Evolutionary conservation across 805 yeast genomes (phyloP).

Genomic region (Nakazawaea anatomiae): DNA sequence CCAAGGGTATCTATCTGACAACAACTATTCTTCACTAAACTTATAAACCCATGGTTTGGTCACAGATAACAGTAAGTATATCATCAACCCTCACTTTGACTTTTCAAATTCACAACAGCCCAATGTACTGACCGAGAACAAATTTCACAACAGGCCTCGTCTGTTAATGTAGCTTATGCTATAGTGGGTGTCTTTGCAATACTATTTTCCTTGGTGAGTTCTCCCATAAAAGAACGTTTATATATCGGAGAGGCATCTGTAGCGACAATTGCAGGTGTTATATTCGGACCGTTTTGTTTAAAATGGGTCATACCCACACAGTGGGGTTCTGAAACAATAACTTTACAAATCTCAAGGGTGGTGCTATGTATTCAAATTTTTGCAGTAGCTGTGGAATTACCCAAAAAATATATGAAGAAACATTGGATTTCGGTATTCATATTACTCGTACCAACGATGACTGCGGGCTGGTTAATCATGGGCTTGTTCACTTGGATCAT

Average conservation of each 20-base stretch:
- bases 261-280: conserved; percentile 56
- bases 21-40: background rate
- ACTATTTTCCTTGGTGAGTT: conserved; percentile 50
- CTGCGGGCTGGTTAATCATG: conserved; percentile 61
- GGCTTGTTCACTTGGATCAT: conserved; percentile 58
- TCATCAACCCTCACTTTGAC: no score
- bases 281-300: conserved; percentile 54
- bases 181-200: conserved; percentile 57
- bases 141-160: conserved; percentile 16
- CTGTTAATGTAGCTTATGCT: conserved; percentile 40
- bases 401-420: conserved; percentile 55
- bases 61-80: conserved; percentile 7
- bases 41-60: conserved; percentile 6
- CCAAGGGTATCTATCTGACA: background rate
- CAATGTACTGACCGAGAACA: background rate
- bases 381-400: conserved; percentile 69
- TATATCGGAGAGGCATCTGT: conserved; percentile 66
- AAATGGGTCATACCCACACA: conserved; percentile 50
- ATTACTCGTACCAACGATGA: conserved; percentile 63
- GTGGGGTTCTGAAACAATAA: conserved; percentile 54
- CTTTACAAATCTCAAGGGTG: conserved; percentile 54
- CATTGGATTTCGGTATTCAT: conserved; percentile 55
- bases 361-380: conserved; percentile 67
- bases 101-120: background rate
- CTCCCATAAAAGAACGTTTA: conserved; percentile 50